These are phyloP conservation scores for Bruguiera sexangula DNA, from an alignment of 345 rosid species.

Conservation along the genomic window DNA sequence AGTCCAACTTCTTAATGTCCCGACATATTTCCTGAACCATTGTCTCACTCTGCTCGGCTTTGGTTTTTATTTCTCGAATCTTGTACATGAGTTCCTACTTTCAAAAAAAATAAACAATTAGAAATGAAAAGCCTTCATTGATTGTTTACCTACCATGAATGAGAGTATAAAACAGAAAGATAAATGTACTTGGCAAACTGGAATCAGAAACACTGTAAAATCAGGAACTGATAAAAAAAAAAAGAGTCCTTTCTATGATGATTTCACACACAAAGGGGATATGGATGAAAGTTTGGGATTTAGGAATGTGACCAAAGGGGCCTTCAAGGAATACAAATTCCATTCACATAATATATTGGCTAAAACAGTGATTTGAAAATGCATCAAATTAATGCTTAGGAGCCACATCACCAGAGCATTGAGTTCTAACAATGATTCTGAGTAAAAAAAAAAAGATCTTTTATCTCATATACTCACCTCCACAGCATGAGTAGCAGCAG, in stretches of 20 bases:
- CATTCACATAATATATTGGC: not conserved
- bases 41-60: conserved; percentile 98
- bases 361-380: not conserved
- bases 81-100: conserved; percentile 84
- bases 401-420: not conserved
- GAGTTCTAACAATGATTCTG: not conserved
- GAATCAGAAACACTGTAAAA: too few species aligned
- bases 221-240: too few species aligned
- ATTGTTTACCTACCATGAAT: not conserved
- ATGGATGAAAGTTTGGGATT: too few species aligned
- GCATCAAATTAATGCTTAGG: not conserved
- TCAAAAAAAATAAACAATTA: conserved; percentile 8
- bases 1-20: conserved; percentile 97
- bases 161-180: not conserved
- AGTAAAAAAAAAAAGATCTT: not conserved
- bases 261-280: too few species aligned
- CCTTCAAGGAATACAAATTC: not conserved
- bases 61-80: conserved; percentile 93
- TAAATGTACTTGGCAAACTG: too few species aligned
- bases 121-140: conserved; percentile 7
- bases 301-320: too few species aligned
- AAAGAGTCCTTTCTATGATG: too few species aligned
- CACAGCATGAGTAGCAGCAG: conserved; percentile 96
- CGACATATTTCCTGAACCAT: conserved; percentile 99
- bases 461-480: conserved; percentile 52